Conservation (phyloP, 108 stramenopile genomes). For the Nitzschia sp. region DNA sequence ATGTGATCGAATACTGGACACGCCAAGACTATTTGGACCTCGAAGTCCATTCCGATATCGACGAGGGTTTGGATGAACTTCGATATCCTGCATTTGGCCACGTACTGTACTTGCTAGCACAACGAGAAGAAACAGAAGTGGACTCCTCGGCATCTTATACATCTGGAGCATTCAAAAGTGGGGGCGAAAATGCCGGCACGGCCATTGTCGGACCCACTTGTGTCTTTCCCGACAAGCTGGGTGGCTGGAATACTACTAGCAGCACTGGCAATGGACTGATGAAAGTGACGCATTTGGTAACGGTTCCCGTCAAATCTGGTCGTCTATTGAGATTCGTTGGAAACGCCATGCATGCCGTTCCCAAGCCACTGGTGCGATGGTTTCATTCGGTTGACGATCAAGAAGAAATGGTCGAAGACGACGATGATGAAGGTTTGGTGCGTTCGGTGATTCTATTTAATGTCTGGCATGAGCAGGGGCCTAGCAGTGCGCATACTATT, state of each 20-base stretch:
- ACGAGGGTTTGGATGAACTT: conserved; percentile 50
- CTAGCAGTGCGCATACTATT: not conserved
- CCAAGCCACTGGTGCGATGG: conserved; percentile 58
- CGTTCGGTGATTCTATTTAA: conserved; percentile 58
- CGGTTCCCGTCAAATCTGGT: conserved; percentile 49
- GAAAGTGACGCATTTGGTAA: conserved; percentile 18
- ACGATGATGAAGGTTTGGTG: conserved; percentile 37
- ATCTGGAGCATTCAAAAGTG: not conserved
- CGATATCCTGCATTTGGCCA: conserved; percentile 1
- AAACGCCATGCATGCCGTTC: conserved; percentile 62
- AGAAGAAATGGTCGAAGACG: conserved; percentile 22
- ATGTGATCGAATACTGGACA: conserved; percentile 67
- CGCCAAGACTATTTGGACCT: conserved; percentile 57
- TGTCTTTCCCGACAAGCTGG: conserved; percentile 32
- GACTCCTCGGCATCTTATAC: not conserved
- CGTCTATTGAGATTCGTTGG: conserved; percentile 63
- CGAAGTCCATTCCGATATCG: conserved; percentile 72
- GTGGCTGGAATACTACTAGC: conserved; percentile 15
- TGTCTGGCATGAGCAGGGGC: conserved; percentile 44
- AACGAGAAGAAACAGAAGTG: not conserved
- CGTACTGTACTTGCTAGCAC: too few species aligned
- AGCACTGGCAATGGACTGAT: conserved; percentile 27
- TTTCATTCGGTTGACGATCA: conserved; percentile 34
- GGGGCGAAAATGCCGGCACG: not conserved
- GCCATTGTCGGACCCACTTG: conserved; percentile 31